Base-by-base conservation (phyloP, 2,329 filamentous ascomycete species). In the Aspergillus sp. region DNA sequence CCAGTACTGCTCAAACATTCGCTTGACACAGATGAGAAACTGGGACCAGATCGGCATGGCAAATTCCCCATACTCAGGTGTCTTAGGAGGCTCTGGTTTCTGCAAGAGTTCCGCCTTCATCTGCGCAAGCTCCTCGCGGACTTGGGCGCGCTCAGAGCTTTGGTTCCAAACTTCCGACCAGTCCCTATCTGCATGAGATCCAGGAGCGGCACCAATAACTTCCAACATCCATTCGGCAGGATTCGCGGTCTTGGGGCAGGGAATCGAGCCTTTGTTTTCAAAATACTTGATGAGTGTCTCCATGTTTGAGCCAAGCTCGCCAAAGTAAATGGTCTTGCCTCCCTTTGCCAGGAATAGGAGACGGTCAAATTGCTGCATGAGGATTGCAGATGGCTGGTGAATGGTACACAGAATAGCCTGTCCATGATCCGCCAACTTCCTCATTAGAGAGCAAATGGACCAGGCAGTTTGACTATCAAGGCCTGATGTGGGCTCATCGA, bases 401-500 rank as follows among this genome's bases (percentile, higher is more conserved):
- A 97, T 97, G 0, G 93, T 97, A 80, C 92, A 96, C 9, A 97
- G 86, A 74, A 97, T 90, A 47, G 93, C 93, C 75, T 95, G 91
- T n/a, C 93, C 93, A 64, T 88, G 90, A 75, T 94, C 91, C 70
- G 92, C 92, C 28, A 97, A 83, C 80, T 96, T 96, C 76, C 94
- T 89, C 58, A 97, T 85, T 7, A 97, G 84, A 70, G 91, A 89
- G 56, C 91, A 85, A 71, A 97, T 96, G 64, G 92, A 91, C 91
- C 91, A 97, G 0, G 92, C 93, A 0, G 92, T 96, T 76, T 96
- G 92, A 69, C 88, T 91, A 76, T 97, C 93, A 6, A 97, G 86
- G 80, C 93, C 93, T 30, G 92, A 96, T 1, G 93, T 97, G 7
- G 93, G 93, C 76, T 97, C 93, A 70, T 97, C 93, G 46, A 97